phyloP scores from a whole-genome alignment of 768 basidiomycete species.

The Calvatia gigantea region DNA sequence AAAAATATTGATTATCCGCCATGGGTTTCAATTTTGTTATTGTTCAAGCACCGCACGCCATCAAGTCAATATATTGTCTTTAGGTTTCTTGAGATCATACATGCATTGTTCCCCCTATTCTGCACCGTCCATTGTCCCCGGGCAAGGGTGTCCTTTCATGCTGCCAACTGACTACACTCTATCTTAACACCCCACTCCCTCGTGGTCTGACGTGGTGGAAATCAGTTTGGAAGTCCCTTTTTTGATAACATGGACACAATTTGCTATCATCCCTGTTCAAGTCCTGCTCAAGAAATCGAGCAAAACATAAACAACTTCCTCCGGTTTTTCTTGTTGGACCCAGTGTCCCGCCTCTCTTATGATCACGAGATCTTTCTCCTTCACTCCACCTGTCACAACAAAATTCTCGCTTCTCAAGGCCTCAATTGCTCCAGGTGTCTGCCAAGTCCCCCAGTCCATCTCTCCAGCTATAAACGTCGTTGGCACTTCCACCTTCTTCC shows the following conservation, averaged over 20 bases:
- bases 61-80: neutral
- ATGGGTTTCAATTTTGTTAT: neutral
- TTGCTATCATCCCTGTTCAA: neutral
- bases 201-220: too few relatives aligned
- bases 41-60: neutral
- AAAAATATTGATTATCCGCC: conserved; percentile 28
- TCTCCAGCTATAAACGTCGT: conserved; percentile 55
- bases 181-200: too few relatives aligned
- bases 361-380: conserved; percentile 44
- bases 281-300: conserved; percentile 30
- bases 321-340: conserved; percentile 56
- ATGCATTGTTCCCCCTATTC: neutral
- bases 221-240: too few relatives aligned
- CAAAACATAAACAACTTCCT: conserved; percentile 36
- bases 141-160: too few relatives aligned
- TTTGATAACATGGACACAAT: too few relatives aligned
- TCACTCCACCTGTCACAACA: conserved; percentile 5
- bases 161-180: too few relatives aligned
- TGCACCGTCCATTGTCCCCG: neutral
- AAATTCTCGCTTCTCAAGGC: conserved; percentile 41
- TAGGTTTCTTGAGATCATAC: neutral
- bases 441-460: conserved; percentile 62
- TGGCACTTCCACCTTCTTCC: conserved; percentile 45
- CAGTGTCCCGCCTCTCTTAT: conserved; percentile 59
- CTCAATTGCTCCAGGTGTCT: conserved; percentile 44